Percentiles rank a stretch among this genome's conserved stretches.
These are phyloP conservation scores for Alternaria solani DNA, from an alignment of 2,329 filamentous ascomycete genomes.

Conservation along the genomic window DNA sequence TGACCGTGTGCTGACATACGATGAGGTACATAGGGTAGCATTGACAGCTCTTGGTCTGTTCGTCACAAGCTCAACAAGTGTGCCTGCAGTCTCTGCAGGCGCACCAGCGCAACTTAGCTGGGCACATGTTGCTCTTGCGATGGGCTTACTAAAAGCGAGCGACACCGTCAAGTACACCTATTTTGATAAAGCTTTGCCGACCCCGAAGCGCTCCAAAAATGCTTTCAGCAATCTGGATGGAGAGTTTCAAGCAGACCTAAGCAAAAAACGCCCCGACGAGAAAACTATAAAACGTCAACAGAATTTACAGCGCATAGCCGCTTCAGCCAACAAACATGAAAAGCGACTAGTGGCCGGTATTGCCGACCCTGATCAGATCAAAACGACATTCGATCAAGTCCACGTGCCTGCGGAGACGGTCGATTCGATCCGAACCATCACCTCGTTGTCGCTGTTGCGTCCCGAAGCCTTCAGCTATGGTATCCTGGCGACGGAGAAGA, in stretches of 20 bases:
- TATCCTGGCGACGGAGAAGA: constrained; percentile 87
- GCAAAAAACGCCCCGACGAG: constrained; percentile 21
- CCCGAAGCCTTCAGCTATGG: constrained; percentile 97
- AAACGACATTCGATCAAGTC: constrained; percentile 86
- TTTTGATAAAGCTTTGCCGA: constrained; percentile 23
- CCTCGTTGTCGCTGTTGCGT: constrained; percentile 82
- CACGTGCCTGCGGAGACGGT: constrained; percentile 84
- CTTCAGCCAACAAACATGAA: constrained; percentile 73
- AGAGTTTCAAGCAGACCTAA: constrained; percentile 7
- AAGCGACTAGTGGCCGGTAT: constrained; percentile 83
- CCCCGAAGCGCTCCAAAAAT: constrained; percentile 17
- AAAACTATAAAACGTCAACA: constrained; percentile 55
- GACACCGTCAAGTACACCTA: constrained; percentile 58
- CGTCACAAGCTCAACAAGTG: constrained; percentile 25
- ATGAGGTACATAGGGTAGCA: constrained; percentile 68
- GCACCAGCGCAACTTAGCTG: constrained; percentile 43
- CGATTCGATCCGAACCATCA: constrained; percentile 86
- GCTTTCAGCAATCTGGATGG: constrained; percentile 8
- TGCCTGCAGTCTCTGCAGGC: constrained; percentile 1
- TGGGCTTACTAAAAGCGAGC: constrained; percentile 55
- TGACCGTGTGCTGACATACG: constrained; percentile 64
- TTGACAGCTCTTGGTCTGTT: constrained; percentile 60
- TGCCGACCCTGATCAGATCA: constrained; percentile 80
- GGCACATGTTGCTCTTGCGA: constrained; percentile 53
- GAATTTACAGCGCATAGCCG: constrained; percentile 56